Base-by-base conservation (phyloP, 768 basidiomycete genomes). In the Mycena polygramma region DNA sequence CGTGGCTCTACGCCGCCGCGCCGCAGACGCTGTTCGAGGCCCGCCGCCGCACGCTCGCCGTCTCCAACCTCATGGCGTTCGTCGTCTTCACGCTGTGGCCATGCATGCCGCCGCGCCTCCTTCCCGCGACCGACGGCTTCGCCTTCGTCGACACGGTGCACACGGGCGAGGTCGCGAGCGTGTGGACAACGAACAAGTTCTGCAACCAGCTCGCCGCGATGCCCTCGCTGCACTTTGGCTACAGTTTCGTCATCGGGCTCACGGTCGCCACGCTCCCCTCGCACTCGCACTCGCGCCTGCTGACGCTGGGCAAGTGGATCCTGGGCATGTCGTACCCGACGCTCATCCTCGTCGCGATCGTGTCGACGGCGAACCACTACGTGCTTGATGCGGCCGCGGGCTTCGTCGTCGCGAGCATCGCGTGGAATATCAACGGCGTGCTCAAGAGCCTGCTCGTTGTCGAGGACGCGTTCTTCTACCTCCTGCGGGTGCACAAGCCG, bases 181-280 rank as follows among this genome's bases (percentile, higher is more conserved):
- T 73, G 4, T 73, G 72, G 72, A 73, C 72, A 10, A 67, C 68
- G 41, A 73, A 73, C 62, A 48, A 53, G 20, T 73, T 73, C 62
- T 73, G 72, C 69, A 73, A 73, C 57, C 68, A 70, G 46, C 68
- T 73, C 35, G 72, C 72, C 5, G 72, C 69, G 35, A 73, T 73
- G 72, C 72, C 72, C 11, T 66, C 63, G 36, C 64, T 73, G 35
- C 72, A 73, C 22, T 73, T 73, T 20, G 72, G 72, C 6, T 73
- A 73, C 57, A 69, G 68, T 64, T 73, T 69, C 51, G 68, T 69
- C 39, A 73, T 73, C 61, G 72, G 72, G 4, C 72, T 73, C 35
- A 73, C 72, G 41, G 36, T 73, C 51, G 72, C 72, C 11, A 70
- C 69, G 7, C 68, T 70, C 41, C 68, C 72, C 1, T 58, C 72